phyloP scores from a whole-genome alignment of 805 yeast genomes.

The Candida railenensis region DNA sequence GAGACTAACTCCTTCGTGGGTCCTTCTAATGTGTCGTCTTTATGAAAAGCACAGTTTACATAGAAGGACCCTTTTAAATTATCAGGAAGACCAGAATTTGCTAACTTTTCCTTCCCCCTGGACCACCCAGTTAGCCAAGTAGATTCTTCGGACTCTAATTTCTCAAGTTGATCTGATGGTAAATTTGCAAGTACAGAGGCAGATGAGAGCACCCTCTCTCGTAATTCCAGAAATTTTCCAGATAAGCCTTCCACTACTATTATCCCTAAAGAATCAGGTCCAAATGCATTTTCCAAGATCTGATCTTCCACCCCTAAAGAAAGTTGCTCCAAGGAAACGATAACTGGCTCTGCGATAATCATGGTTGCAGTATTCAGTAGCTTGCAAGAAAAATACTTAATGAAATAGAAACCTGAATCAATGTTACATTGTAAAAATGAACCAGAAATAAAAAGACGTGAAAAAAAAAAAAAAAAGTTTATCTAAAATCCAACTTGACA shows the following conservation, averaged over 20 bases:
- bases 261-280: conserved; percentile 55
- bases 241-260: conserved; percentile 48
- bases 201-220: conserved; percentile 41
- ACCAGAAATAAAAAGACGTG: background rate
- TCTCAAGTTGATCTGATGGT: conserved; percentile 27
- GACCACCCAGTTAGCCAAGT: conserved; percentile 63
- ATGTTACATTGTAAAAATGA: background rate
- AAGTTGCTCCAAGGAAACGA: conserved; percentile 29
- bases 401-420: background rate
- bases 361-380: background rate
- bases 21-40: conserved; percentile 43
- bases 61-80: conserved; percentile 56
- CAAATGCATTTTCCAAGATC: conserved; percentile 47
- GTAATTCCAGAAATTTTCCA: conserved; percentile 29
- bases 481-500: too few relatives aligned
- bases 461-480: background rate
- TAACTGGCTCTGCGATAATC: conserved; percentile 21
- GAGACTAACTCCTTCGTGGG: conserved; percentile 35
- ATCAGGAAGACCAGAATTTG: conserved; percentile 43
- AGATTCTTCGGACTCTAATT: conserved; percentile 48
- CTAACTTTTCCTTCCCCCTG: conserved; percentile 51
- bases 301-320: conserved; percentile 27
- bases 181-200: conserved; percentile 44
- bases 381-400: too few relatives aligned
- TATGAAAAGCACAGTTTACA: conserved; percentile 56